phyloP scores from a whole-genome alignment of 1,284 basidiomycete species.

The Leucoagaricus sp. region DNA sequence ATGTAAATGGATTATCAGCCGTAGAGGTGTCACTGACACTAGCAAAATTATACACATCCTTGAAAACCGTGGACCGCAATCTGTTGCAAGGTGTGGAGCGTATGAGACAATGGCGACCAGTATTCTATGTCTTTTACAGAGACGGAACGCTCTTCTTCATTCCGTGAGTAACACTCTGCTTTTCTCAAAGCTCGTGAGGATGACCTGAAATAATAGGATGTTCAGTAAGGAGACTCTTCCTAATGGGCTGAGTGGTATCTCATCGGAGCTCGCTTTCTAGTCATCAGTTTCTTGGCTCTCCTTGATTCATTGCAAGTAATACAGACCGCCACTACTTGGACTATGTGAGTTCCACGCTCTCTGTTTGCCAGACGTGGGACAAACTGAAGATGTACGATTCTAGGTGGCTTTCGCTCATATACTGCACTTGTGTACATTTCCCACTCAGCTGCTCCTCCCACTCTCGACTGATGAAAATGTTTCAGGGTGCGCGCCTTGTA shows the following conservation, averaged over 20 bases:
- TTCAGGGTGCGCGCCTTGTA: constrained; percentile 4
- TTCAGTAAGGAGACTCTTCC: neutral
- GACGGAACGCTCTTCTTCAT: constrained; percentile 12
- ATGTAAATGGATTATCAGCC: neutral
- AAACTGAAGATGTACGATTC: neutral
- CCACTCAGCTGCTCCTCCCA: neutral
- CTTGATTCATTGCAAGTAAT: neutral
- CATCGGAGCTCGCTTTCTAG: neutral
- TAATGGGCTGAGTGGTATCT: neutral
- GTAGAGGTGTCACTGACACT: constrained; percentile 5
- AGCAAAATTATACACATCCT: constrained; percentile 3
- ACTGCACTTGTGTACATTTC: constrained; percentile 4
- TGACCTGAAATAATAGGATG: neutral
- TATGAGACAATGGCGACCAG: constrained; percentile 2
- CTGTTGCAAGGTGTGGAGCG: neutral
- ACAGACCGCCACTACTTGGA: neutral
- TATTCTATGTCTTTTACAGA: constrained; percentile 13
- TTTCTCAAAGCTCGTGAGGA: neutral
- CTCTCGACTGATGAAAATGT: neutral
- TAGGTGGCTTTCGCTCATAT: constrained; percentile 13
- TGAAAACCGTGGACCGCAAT: neutral
- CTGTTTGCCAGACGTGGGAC: too few species aligned
- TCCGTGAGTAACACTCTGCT: neutral
- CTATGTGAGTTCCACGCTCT: neutral
- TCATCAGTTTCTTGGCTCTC: constrained; percentile 1